Evolutionary conservation across 2,329 filamentous ascomycete species (phyloP).

Genomic region (Diaporthe amygdali): DNA sequence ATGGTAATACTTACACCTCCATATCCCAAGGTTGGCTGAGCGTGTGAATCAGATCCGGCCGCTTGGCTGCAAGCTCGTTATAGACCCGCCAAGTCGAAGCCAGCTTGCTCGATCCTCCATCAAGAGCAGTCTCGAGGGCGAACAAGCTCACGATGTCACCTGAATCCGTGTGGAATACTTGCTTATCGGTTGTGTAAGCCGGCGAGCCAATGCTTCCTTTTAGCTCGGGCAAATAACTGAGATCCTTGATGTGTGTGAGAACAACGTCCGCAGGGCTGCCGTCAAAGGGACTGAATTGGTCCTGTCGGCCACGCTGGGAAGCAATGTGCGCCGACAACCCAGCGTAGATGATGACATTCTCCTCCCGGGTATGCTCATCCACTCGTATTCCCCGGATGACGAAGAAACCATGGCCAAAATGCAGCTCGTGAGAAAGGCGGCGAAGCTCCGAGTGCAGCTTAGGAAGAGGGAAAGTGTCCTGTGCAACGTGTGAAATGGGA

Average conservation of each 20-base stretch:
- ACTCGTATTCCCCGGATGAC: slow-evolving; percentile 64
- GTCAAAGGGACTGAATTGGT: slow-evolving; percentile 44
- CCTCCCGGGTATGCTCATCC: slow-evolving; percentile 55
- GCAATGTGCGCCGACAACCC: slow-evolving; percentile 66
- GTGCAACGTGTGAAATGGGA: slow-evolving; percentile 47
- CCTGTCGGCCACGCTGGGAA: slow-evolving; percentile 56
- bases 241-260: slow-evolving; percentile 67
- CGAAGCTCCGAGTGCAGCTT: slow-evolving; percentile 55
- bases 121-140: slow-evolving; percentile 55
- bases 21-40: slow-evolving; percentile 57
- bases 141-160: slow-evolving; percentile 66
- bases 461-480: slow-evolving; percentile 61
- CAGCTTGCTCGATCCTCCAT: slow-evolving; percentile 63
- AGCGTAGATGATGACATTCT: slow-evolving; percentile 64
- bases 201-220: slow-evolving; percentile 57
- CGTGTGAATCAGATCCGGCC: slow-evolving; percentile 65
- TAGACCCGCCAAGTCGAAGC: slow-evolving; percentile 65
- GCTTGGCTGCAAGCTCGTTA: slow-evolving; percentile 62
- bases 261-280: slow-evolving; percentile 57
- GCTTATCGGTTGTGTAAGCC: slow-evolving; percentile 65
- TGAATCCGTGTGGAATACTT: slow-evolving; percentile 66
- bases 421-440: slow-evolving; percentile 57
- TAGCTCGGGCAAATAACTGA: slow-evolving; percentile 44
- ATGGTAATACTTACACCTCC: slow-evolving; percentile 48
- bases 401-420: slow-evolving; percentile 64